Conservation (phyloP, 352 stramenopile species). For the Phytopythium kandeliae region DNA sequence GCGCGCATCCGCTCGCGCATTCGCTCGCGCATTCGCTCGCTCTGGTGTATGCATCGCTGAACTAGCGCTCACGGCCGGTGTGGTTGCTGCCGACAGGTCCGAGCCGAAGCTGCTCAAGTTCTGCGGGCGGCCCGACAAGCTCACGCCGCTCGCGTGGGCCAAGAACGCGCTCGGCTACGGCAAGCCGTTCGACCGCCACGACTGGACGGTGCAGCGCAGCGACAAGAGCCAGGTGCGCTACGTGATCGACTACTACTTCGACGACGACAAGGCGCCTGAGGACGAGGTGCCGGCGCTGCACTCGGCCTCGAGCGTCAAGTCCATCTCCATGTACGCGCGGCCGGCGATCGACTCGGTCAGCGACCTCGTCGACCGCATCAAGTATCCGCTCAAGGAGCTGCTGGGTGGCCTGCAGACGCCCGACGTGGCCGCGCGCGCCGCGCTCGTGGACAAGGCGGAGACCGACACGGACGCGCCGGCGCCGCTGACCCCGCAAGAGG, state of each 20-base stretch:
- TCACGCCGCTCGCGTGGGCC: conserved; percentile 92
- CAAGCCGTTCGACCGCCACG: conserved; percentile 96
- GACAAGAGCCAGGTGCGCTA: conserved; percentile 93
- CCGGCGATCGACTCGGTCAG: conserved; percentile 77
- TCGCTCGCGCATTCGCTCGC: too few species aligned
- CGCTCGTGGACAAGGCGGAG: conserved; percentile 39
- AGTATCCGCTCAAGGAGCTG: conserved; percentile 57
- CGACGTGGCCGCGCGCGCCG: conserved; percentile 39
- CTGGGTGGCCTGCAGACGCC: conserved; percentile 43
- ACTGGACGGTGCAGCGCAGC: conserved; percentile 95
- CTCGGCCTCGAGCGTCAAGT: conserved; percentile 79
- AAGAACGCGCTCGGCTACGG: conserved; percentile 86
- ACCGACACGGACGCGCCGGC: conserved; percentile 30
- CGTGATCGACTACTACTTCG: conserved; percentile 99
- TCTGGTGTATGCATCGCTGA: too few species aligned
- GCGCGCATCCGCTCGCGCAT: too few species aligned
- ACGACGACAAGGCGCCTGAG: conserved; percentile 76
- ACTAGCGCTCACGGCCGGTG: neutral
- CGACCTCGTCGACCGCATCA: conserved; percentile 72
- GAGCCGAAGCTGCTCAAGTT: conserved; percentile 96
- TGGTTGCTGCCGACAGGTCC: neutral
- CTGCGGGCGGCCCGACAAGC: conserved; percentile 93
- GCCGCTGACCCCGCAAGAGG: conserved; percentile 57
- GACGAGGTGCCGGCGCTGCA: conserved; percentile 84
- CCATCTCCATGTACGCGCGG: conserved; percentile 85